phyloP scores from a whole-genome alignment of 768 basidiomycete species.

The Trametes punicea region DNA sequence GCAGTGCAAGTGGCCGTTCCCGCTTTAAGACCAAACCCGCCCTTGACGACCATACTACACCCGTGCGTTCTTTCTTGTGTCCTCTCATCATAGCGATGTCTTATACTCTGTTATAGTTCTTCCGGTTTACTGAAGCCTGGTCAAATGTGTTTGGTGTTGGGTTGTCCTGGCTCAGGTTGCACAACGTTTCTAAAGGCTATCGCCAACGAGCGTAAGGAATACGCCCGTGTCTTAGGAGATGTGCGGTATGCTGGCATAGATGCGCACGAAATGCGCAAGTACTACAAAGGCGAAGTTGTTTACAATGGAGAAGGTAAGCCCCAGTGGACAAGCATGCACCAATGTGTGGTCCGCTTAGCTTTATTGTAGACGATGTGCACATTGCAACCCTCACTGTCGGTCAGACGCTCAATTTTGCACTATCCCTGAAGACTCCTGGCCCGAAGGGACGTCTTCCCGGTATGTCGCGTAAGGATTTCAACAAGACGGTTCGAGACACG shows the following conservation, averaged over 20 bases:
- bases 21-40: conserved; percentile 28
- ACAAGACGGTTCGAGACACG: conserved; percentile 53
- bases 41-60: conserved; percentile 55
- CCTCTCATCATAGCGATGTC: too few relatives aligned
- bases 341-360: conserved; percentile 15
- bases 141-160: conserved; percentile 85
- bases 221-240: conserved; percentile 59
- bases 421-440: conserved; percentile 73
- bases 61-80: conserved; percentile 41
- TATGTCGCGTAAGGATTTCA: conserved; percentile 56
- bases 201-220: conserved; percentile 70
- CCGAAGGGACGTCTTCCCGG: conserved; percentile 70
- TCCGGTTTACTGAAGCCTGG: conserved; percentile 72
- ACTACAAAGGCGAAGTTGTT: conserved; percentile 76
- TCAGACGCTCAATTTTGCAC: conserved; percentile 69
- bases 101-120: conserved; percentile 36
- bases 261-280: conserved; percentile 69
- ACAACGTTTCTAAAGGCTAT: conserved; percentile 83
- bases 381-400: conserved; percentile 79
- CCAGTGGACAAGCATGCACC: background rate
- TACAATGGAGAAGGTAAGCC: conserved; percentile 69
- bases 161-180: conserved; percentile 83
- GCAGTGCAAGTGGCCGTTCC: conserved; percentile 39
- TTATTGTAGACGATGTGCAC: conserved; percentile 67
- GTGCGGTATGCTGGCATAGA: conserved; percentile 82